Evolutionary conservation across 2,329 filamentous ascomycete genomes (phyloP).

Genomic region (Epicoccum sorghinum): DNA sequence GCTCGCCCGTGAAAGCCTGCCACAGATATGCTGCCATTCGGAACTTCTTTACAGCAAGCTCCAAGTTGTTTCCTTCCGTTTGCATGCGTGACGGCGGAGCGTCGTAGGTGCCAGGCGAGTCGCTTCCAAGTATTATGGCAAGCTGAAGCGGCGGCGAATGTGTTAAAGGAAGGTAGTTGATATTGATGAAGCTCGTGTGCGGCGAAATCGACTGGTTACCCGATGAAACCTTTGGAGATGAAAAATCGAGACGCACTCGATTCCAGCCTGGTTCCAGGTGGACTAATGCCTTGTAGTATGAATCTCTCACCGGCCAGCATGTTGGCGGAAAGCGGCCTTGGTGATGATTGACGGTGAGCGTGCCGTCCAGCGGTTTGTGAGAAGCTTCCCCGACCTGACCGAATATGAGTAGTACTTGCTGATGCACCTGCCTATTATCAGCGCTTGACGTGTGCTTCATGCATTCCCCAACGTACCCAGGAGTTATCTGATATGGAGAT

Average conservation of each 20-base stretch:
- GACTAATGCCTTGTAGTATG: conserved; percentile 88
- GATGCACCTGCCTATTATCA: conserved; percentile 71
- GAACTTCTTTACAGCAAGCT: conserved; percentile 85
- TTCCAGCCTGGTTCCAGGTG: conserved; percentile 94
- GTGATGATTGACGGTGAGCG: conserved; percentile 76
- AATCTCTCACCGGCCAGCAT: conserved; percentile 85
- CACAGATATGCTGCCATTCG: conserved; percentile 94
- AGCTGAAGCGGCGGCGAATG: conserved; percentile 85
- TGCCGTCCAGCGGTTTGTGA: conserved; percentile 75
- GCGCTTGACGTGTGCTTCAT: conserved; percentile 4
- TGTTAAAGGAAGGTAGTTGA: conserved; percentile 84
- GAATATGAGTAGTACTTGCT: conserved; percentile 83
- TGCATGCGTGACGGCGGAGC: conserved; percentile 75
- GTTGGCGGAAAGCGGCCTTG: conserved; percentile 85
- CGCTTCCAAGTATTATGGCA: conserved; percentile 84
- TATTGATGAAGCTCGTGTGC: conserved; percentile 78
- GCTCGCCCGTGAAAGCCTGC: conserved; percentile 96
- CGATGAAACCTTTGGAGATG: conserved; percentile 78
- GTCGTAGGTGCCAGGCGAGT: conserved; percentile 87
- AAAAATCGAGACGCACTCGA: conserved; percentile 84
- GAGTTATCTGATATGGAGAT: conserved; percentile 80
- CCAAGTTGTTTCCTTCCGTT: conserved; percentile 80
- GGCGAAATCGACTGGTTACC: conserved; percentile 69
- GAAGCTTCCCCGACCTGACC: conserved; percentile 79
- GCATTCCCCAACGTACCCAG: conserved; percentile 67